Conservation (phyloP, 257 asterid species). For the Solanum paucissectum region DNA sequence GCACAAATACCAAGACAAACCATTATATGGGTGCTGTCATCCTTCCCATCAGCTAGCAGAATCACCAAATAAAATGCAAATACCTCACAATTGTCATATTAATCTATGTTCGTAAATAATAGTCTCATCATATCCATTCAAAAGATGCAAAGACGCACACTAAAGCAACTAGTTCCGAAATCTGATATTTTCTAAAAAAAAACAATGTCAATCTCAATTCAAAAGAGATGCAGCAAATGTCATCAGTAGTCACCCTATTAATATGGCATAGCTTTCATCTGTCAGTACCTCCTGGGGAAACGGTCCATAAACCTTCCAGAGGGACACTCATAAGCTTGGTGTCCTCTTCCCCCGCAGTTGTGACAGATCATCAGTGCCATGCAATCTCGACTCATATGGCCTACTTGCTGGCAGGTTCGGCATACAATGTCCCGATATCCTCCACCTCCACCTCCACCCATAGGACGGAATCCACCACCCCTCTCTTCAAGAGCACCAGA, state of each 20-base stretch:
- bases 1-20: not conserved
- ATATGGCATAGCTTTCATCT: not conserved
- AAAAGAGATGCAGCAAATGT: not conserved
- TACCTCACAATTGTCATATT: not conserved
- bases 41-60: not conserved
- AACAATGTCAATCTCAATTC: not conserved
- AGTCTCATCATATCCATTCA: not conserved
- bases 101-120: not conserved
- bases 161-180: not conserved
- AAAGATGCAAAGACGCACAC: not conserved
- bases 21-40: not conserved
- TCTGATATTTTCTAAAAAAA: not conserved
- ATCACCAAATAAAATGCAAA: not conserved
- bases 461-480: constrained; percentile 26
- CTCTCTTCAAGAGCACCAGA: constrained; percentile 39
- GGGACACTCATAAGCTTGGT: constrained; percentile 72
- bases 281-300: constrained; percentile 53
- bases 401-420: constrained; percentile 73
- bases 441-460: constrained; percentile 11
- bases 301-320: constrained; percentile 57
- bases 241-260: not conserved
- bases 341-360: constrained; percentile 93
- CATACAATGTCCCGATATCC: constrained; percentile 54
- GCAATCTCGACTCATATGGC: constrained; percentile 82
- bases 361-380: constrained; percentile 52